Evolutionary conservation across 1,139 yeast genomes (phyloP).

Genomic region (Pichia inconspicua): DNA sequence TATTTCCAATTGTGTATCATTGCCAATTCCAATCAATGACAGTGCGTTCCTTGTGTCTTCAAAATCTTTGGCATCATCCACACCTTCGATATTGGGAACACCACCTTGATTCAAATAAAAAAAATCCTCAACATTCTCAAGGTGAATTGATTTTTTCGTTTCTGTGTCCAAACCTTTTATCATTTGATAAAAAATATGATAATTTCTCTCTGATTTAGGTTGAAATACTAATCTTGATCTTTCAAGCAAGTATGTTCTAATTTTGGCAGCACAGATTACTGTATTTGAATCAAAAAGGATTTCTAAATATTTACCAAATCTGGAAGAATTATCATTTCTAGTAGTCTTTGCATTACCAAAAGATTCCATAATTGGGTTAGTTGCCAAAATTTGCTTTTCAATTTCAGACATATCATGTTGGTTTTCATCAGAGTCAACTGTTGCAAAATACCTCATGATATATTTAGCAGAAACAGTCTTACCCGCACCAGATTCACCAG

Average conservation of each 20-base stretch:
- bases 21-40: constrained; percentile 64
- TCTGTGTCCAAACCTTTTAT: constrained; percentile 66
- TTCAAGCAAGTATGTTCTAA: constrained; percentile 86
- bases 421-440: constrained; percentile 60
- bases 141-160: constrained; percentile 50
- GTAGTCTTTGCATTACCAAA: constrained; percentile 98
- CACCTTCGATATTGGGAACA: constrained; percentile 58
- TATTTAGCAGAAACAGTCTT: constrained; percentile 96
- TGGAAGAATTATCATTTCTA: constrained; percentile 92
- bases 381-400: constrained; percentile 90
- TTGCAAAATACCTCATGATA: constrained; percentile 95
- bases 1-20: constrained; percentile 55
- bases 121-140: constrained; percentile 61
- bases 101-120: constrained; percentile 91
- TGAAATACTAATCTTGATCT: constrained; percentile 93
- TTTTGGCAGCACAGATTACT: constrained; percentile 87
- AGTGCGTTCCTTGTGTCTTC: constrained; percentile 68
- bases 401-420: constrained; percentile 76
- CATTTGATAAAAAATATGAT: constrained; percentile 90
- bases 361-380: constrained; percentile 97
- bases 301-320: constrained; percentile 94
- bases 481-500: constrained; percentile 99
- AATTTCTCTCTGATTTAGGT: constrained; percentile 81
- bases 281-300: constrained; percentile 69
- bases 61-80: constrained; percentile 79